These are phyloP conservation scores for Cardamine resedifolia DNA, from an alignment of 345 rosid species.

Conservation along the genomic window DNA sequence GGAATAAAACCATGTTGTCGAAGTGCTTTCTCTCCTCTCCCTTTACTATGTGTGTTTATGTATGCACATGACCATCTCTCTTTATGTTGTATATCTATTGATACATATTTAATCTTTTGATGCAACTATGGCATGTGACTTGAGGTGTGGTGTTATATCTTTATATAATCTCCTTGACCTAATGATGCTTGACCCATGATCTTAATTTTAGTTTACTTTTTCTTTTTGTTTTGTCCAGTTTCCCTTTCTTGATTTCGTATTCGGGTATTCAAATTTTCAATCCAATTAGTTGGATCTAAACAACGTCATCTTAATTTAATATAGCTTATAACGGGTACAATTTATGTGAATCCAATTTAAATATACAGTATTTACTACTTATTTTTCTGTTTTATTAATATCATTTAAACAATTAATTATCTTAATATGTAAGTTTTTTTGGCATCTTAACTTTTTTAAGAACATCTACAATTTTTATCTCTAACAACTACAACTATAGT, in stretches of 20 bases:
- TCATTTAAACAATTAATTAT: not conserved
- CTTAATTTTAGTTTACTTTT: constrained; percentile 27
- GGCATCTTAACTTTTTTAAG: not conserved
- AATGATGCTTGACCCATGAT: constrained; percentile 40
- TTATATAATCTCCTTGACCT: constrained; percentile 34
- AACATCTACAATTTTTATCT: not conserved
- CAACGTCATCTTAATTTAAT: not conserved
- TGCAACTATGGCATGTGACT: constrained; percentile 38
- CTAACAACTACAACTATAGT: not conserved
- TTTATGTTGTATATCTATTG: not conserved
- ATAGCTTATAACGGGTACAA: not conserved
- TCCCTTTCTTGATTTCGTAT: constrained; percentile 7
- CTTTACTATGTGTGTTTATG: not conserved
- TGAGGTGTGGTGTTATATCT: constrained; percentile 37
- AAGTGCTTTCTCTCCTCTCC: constrained; percentile 29
- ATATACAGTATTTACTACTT: not conserved
- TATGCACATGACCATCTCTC: constrained; percentile 30
- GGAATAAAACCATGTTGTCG: constrained; percentile 39
- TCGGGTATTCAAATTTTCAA: not conserved
- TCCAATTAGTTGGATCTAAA: constrained; percentile 13
- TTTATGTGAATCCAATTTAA: not conserved
- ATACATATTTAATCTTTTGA: constrained; percentile 24
- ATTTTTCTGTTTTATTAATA: not conserved
- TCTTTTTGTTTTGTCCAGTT: constrained; percentile 26
- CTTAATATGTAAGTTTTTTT: not conserved